Base-by-base conservation (phyloP, 352 stramenopile species). In the Phytophthora crassamura region DNA sequence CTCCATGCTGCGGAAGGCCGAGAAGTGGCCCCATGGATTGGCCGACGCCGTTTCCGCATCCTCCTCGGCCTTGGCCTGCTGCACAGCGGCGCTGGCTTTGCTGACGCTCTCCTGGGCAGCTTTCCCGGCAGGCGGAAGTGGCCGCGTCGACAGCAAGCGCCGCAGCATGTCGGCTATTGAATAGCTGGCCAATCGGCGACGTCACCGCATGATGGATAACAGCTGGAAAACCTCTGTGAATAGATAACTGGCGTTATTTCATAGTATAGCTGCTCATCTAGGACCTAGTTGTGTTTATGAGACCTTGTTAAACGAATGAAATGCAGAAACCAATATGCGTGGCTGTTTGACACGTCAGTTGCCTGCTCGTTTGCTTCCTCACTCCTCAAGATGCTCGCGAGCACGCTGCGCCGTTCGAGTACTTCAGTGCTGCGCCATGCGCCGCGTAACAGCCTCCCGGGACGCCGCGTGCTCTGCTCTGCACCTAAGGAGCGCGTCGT, bases 1-100 rank as follows among this genome's bases (percentile, higher is more conserved):
- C 48, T 91, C 77, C 83, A 93, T 91, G 50, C 70, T 74, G 16
- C 7, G 33, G 58, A 91, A 93, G n/a, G 66, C 74, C 14, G 75
- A 67, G 42, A 93, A 93, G 52, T 93, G 85, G 38, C 73, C 64
- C 59, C 74, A 78, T 0, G 78, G 69, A 39, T 77, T 78, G 11
- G 20, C 35, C 7, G 22, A 25, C 10, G 18, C 25, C 9, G 41
- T 33, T 18, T 50, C 32, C n/a, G 42, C 38, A 10, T 36, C 43
- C 8, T 59, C 18, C n/a, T 5, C n/a, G 49, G 22, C 14, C 20
- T 58, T 42, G 34, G 30, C 36, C n/a, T 7, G 11, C 20, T 54
- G 54, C 11, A 5, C 39, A 15, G 20, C 58, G 2, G 22, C 22
- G 22, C 22, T 25, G 22, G 36, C 30, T 67, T 18, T 20, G 25